Evolutionary conservation across 2,329 filamentous ascomycete species (phyloP).

Genomic region (Ascochyta clinopodiicola): DNA sequence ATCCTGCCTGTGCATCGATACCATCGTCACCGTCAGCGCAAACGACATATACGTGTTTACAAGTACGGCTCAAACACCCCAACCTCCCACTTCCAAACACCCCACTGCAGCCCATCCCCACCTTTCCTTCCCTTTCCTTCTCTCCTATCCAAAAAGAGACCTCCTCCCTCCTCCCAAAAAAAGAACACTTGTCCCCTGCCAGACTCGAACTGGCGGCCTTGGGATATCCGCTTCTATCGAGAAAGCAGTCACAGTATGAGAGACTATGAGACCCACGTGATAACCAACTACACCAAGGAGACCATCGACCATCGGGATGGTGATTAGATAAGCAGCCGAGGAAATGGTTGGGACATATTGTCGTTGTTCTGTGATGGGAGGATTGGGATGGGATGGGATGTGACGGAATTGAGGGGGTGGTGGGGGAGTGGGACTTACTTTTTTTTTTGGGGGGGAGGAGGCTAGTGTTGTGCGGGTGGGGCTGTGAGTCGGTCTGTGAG

Average conservation of each 20-base stretch:
- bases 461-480: too few relatives aligned
- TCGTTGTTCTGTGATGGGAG: background rate
- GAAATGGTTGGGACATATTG: background rate
- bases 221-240: slow-evolving; percentile 34
- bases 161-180: background rate
- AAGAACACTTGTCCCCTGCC: slow-evolving; percentile 31
- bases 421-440: too few relatives aligned
- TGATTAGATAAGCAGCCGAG: slow-evolving; percentile 7
- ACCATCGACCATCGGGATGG: slow-evolving; percentile 10
- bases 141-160: background rate
- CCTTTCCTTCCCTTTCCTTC: too few relatives aligned
- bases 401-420: too few relatives aligned
- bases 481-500: too few relatives aligned
- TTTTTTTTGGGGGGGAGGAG: background rate
- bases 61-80: too few relatives aligned
- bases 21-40: too few relatives aligned
- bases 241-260: slow-evolving; percentile 34
- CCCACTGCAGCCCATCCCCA: too few relatives aligned
- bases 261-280: slow-evolving; percentile 47
- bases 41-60: too few relatives aligned
- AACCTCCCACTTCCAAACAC: too few relatives aligned
- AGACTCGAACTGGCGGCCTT: slow-evolving; percentile 48
- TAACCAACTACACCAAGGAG: slow-evolving; percentile 49
- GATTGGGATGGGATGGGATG: background rate
- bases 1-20: too few relatives aligned